Percentiles rank a stretch among this genome's conserved stretches.
These are phyloP conservation scores for Atkinsonella hypoxylon DNA, from an alignment of 2,329 filamentous ascomycete species.

Conservation along the genomic window DNA sequence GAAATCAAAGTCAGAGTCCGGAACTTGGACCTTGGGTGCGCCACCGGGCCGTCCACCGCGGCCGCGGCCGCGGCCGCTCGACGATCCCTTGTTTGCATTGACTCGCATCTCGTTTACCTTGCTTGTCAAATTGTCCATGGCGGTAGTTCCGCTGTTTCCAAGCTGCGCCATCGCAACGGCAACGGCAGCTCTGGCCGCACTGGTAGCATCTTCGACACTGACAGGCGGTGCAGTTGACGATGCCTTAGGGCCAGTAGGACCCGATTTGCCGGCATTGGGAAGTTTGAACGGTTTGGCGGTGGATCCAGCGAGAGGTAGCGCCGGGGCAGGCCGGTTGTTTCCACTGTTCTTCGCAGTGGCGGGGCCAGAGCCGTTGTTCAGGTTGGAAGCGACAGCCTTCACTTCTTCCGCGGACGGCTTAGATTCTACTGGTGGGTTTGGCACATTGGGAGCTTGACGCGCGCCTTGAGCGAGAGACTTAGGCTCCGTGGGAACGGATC, in stretches of 20 bases:
- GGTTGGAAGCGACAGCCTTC: constrained; percentile 32
- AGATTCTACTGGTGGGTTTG: constrained; percentile 54
- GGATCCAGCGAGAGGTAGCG: constrained; percentile 48
- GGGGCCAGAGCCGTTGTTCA: constrained; percentile 24
- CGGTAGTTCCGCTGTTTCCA: constrained; percentile 29
- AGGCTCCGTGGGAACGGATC: constrained; percentile 37
- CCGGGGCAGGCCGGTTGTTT: constrained; percentile 47
- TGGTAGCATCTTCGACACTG: constrained; percentile 54
- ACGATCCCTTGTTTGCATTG: constrained; percentile 40
- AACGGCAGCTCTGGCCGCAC: constrained; percentile 65
- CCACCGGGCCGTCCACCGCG: constrained; percentile 31
- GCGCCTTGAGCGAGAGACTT: constrained; percentile 37
- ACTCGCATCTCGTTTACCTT: constrained; percentile 69
- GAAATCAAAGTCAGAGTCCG: constrained; percentile 87
- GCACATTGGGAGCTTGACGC: constrained; percentile 36
- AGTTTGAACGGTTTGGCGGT: constrained; percentile 26
- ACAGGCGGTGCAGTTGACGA: constrained; percentile 22
- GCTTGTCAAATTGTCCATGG: constrained; percentile 59
- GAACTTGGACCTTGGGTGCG: constrained; percentile 69
- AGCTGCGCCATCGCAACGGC: constrained; percentile 70
- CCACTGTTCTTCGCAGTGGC: constrained; percentile 20
- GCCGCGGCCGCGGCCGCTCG: constrained; percentile 37
- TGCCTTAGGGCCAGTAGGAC: constrained; percentile 23
- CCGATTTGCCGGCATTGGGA: constrained; percentile 15
- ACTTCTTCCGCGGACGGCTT: constrained; percentile 45